phyloP scores from a whole-genome alignment of 345 rosid genomes.

The Eucalyptus polyanthemos region DNA sequence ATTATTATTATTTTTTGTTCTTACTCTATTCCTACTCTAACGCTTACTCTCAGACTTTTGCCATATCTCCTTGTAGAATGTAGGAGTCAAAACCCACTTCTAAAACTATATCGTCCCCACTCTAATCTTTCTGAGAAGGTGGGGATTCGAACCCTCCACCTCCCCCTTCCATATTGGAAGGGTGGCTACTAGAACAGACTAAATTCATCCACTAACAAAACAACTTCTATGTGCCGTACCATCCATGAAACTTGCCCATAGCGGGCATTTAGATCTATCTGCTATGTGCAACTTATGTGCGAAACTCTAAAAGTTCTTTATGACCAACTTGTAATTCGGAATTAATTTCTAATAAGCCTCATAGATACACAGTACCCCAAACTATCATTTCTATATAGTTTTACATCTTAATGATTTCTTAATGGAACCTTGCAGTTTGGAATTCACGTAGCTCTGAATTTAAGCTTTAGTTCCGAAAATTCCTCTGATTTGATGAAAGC shows the following conservation, averaged over 20 bases:
- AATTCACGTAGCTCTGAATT: background rate
- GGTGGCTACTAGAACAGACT: background rate
- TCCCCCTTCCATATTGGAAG: too few species aligned
- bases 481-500: background rate
- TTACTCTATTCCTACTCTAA: too few species aligned
- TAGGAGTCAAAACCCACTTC: too few species aligned
- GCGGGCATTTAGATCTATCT: background rate
- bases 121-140: too few species aligned
- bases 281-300: fast-evolving
- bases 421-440: background rate
- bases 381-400: background rate
- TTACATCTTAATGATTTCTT: background rate
- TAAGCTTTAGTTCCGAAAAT: background rate
- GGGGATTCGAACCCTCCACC: too few species aligned
- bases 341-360: background rate
- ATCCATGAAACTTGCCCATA: background rate
- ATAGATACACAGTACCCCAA: background rate
- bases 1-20: background rate
- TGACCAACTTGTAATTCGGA: background rate
- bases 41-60: too few species aligned
- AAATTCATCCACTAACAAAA: background rate
- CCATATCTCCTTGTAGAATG: too few species aligned
- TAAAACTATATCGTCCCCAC: too few species aligned
- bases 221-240: background rate
- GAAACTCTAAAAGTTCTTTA: background rate